Conservation (phyloP, 139 green algal genomes). For the Chlorella sp. region DNA sequence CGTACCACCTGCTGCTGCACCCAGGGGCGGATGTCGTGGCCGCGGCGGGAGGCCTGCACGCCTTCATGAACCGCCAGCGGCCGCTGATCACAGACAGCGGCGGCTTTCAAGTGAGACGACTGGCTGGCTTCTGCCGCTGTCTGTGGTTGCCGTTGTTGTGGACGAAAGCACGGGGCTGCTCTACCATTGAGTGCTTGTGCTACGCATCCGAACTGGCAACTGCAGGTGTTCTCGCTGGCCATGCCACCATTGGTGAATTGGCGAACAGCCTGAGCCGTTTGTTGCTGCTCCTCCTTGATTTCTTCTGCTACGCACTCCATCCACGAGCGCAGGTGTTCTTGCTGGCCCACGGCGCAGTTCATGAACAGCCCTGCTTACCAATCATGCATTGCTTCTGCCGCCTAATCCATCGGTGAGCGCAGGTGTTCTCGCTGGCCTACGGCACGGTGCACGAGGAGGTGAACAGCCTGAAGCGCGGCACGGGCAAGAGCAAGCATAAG, state of each 20-base stretch:
- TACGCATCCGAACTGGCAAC: no score
- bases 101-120: slow-evolving; percentile 52
- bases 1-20: slow-evolving; percentile 63
- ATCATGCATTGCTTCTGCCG: no score
- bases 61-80: slow-evolving; percentile 50
- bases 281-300: no score
- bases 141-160: no score
- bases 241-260: no score
- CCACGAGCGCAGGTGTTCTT: not conserved
- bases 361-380: no score
- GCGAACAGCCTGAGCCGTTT: no score
- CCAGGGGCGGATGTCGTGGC: slow-evolving; percentile 52
- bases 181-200: not conserved
- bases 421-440: slow-evolving; percentile 60
- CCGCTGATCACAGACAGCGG: slow-evolving; percentile 66
- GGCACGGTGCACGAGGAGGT: slow-evolving; percentile 52
- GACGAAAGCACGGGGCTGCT: not conserved
- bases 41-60: slow-evolving; percentile 53
- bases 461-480: slow-evolving; percentile 40
- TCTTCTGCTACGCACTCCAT: no score
- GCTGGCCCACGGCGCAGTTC: no score
- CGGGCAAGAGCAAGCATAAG: slow-evolving; percentile 10
- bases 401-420: no score
- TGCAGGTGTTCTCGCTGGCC: not conserved
- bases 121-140: no score